Evolutionary conservation across 176 grass and related monocot species (phyloP), one percentile per base, ranked within the genome.

Genomic region (Miscanthus lutarioriparius): DNA sequence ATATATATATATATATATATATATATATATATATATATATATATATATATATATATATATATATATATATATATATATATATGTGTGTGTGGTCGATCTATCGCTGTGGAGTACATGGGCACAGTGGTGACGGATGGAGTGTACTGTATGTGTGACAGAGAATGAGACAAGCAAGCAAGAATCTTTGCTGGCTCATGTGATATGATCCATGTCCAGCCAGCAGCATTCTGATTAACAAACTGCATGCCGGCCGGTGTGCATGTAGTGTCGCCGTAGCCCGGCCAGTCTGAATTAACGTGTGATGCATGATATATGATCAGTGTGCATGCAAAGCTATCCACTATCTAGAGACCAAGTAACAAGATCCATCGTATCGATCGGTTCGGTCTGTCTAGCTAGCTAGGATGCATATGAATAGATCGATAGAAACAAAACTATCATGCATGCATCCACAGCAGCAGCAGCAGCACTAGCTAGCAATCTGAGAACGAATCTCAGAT

Each of bases 101-200:
- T 32, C 35, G 15, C 40, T 16, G 40, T 20, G 72, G 43, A 74
- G 53, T 58, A 58, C 51, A 6, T 12, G 45, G 8, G 8, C 43
- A 35, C 33, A 32, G 44, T 32, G 40, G 43, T 32, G 75, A 14
- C 39, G 69, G 69, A 41, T 44, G 39, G n/a, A 40, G 38, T 73
- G 28, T 27, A 14, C 14, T 9, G 28, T 16, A 14, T 20, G 51
- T 44, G 37, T 47, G 53, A 65, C 74, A 25, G 22, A 74, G 80
- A 30, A 84, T 74, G 45, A 68, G 74, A 79, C 75, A 84, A 27
- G 17, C 0, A 38, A 47, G 22, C 33, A 84, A 70, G 87, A 88
- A 88, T 88, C 81, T 88, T 84, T 74, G 67, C 44, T 49, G 27
- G 40, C 43, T 58, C 15, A 32, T 51, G 72, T 69, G 43, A 66